phyloP scores from a whole-genome alignment of 2,329 filamentous ascomycete species.

The Cylindrodendrum hubeiense region DNA sequence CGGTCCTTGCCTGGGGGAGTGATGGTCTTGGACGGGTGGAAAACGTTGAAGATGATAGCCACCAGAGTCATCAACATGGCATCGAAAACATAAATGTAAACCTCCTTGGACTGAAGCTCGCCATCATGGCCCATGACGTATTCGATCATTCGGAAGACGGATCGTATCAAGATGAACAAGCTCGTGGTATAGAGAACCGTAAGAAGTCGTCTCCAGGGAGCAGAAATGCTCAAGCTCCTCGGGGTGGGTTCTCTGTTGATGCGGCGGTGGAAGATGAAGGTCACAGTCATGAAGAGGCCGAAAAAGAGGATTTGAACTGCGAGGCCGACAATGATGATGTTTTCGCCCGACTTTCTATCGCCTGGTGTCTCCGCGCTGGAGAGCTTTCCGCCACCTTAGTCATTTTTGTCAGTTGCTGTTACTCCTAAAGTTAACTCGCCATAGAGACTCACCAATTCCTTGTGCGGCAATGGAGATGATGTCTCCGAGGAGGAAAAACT shows the following conservation, averaged over 20 bases:
- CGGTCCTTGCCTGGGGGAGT: not conserved
- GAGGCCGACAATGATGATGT: slow-evolving; percentile 63
- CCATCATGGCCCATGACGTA: slow-evolving; percentile 49
- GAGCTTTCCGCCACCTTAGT: slow-evolving; percentile 10
- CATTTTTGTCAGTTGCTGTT: not conserved
- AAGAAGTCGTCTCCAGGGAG: slow-evolving; percentile 46
- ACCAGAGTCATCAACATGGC: slow-evolving; percentile 46
- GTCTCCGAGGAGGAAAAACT: slow-evolving; percentile 62
- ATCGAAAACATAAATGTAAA: slow-evolving; percentile 49
- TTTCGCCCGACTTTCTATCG: slow-evolving; percentile 48
- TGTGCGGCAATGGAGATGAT: slow-evolving; percentile 54
- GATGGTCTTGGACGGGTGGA: slow-evolving; percentile 12
- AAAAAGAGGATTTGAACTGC: slow-evolving; percentile 66
- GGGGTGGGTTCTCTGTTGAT: slow-evolving; percentile 21
- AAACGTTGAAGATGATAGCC: slow-evolving; percentile 25
- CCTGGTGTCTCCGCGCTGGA: not conserved
- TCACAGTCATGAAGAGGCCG: slow-evolving; percentile 60
- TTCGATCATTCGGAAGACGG: slow-evolving; percentile 54
- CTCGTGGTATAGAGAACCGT: slow-evolving; percentile 32
- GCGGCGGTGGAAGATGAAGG: slow-evolving; percentile 56
- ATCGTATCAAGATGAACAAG: slow-evolving; percentile 52
- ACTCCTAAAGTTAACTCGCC: no score
- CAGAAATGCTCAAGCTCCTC: slow-evolving; percentile 3
- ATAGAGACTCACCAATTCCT: slow-evolving; percentile 17
- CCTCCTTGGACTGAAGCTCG: slow-evolving; percentile 46